Base-by-base conservation (phyloP, 2,329 filamentous ascomycete species). In the Fusarium sp. region DNA sequence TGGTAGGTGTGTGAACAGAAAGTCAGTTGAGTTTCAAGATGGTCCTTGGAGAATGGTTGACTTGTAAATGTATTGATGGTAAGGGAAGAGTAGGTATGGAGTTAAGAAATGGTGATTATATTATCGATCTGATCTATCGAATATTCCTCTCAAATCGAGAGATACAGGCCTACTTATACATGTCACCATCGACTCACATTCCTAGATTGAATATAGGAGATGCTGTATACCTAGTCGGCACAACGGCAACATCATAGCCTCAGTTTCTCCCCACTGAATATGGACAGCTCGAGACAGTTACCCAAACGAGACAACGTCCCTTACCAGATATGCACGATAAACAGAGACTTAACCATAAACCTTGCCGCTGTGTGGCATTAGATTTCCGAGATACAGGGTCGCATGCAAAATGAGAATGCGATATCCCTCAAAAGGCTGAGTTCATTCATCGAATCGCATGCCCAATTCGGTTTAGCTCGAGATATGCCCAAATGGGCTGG, bases 151-250 rank as follows among this genome's bases (percentile, higher is more conserved):
- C 38, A 25, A 38, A 16, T 31, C 33, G 41, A 59, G 45, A 56
- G 41, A 55, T 7, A 25, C 18, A n/a, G 19, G 21, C 61, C 45
- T 73, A 46, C 70, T 73, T 73, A 73, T 73, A 71, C 33, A 56
- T 42, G 21, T 57, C 29, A 38, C 49, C 14, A 4, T 31, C 38
- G 23, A 33, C 37, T 38, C 12, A 18, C 33, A 39, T 38, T 31
- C 52, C 45, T 38, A 31, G 23, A 49, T 73, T 23, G 55, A 60
- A 39, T n/a, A 54, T 25, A 33, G 18, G 21, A 39, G 39, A 54
- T 27, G 37, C 45, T 51, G 27, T 39, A 9, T 31, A n/a, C n/a
- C n/a, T n/a, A 38, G 14, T 57, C 61, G 52, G 52, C 57, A 73
- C 39, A 44, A 33, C 70, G 62, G 70, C 70, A 57, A 37, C 21